These are phyloP conservation scores for Coniosporium tulheliwenetii DNA, from an alignment of 2,329 filamentous ascomycete genomes.

Conservation along the genomic window DNA sequence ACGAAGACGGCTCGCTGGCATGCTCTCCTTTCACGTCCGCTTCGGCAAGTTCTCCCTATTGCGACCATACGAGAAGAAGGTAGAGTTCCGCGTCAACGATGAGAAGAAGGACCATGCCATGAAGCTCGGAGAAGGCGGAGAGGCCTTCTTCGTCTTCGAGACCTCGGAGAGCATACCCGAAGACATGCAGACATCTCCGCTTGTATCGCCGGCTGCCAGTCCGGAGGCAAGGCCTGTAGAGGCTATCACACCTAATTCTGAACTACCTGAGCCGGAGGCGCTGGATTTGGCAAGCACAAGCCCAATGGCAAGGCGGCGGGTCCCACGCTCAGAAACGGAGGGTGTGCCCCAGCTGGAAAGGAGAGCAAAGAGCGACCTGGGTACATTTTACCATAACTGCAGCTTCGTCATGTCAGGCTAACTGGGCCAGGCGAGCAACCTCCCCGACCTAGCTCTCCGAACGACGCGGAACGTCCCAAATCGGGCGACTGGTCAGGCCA, in stretches of 20 bases:
- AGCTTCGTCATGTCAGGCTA: too few species aligned
- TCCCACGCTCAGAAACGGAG: conserved; percentile 4
- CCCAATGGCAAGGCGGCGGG: conserved; percentile 2
- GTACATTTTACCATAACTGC: conserved; percentile 7
- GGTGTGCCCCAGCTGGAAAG: background rate
- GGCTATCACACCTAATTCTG: conserved; percentile 20
- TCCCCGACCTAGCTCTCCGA: too few species aligned
- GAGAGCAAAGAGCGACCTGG: conserved; percentile 28
- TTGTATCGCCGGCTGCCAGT: conserved; percentile 79
- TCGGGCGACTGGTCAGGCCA: conserved; percentile 1
- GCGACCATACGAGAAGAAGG: conserved; percentile 94
- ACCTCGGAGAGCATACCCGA: conserved; percentile 85
- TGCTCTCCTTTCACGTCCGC: conserved; percentile 96
- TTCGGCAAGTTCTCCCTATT: conserved; percentile 97
- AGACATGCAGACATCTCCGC: conserved; percentile 81
- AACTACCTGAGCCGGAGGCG: conserved; percentile 52
- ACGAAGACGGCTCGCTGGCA: conserved; percentile 71
- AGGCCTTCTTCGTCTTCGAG: conserved; percentile 98
- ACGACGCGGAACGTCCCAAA: background rate
- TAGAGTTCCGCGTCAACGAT: conserved; percentile 93
- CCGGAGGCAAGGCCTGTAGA: conserved; percentile 46
- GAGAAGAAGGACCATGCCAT: conserved; percentile 86
- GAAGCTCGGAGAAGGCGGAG: conserved; percentile 94
- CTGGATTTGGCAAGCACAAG: conserved; percentile 44
- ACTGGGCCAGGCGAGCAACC: too few species aligned